These are phyloP conservation scores for Porphyrellus sp. DNA, from an alignment of 1,284 basidiomycete genomes.

Conservation along the genomic window DNA sequence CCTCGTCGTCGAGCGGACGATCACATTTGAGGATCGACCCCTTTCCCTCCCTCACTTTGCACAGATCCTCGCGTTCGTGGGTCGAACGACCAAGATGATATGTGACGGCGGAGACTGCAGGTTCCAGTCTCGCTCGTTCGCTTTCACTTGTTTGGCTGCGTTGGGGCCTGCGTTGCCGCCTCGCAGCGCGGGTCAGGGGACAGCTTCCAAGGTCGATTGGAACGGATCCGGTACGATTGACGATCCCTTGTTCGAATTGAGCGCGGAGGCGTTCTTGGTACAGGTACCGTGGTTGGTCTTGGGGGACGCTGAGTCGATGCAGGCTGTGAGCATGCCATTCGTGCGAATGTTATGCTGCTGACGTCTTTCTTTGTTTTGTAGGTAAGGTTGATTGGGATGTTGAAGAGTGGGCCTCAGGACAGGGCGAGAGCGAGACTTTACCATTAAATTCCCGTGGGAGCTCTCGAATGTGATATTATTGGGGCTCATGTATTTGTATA, in stretches of 20 bases:
- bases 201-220: background rate
- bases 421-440: background rate
- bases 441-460: too few relatives aligned
- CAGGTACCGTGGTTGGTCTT: slow-evolving; percentile 3
- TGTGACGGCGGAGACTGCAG: slow-evolving; percentile 9
- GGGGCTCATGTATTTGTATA: background rate
- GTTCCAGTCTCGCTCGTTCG: slow-evolving; percentile 17
- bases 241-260: slow-evolving; percentile 7
- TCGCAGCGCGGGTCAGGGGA: background rate
- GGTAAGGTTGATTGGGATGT: background rate
- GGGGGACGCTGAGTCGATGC: background rate
- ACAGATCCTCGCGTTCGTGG: slow-evolving; percentile 7
- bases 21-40: background rate
- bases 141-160: slow-evolving; percentile 18
- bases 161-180: slow-evolving; percentile 10
- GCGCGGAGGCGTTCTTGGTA: slow-evolving; percentile 6
- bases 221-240: too few relatives aligned
- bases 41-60: slow-evolving; percentile 7
- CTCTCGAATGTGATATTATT: background rate
- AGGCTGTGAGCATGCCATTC: slow-evolving; percentile 1
- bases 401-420: background rate
- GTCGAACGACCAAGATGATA: background rate
- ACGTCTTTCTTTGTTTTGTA: background rate
- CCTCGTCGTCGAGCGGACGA: slow-evolving; percentile 11
- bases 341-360: background rate